phyloP scores from a whole-genome alignment of 2,329 filamentous ascomycete species.

The Ceratocystis variospora region DNA sequence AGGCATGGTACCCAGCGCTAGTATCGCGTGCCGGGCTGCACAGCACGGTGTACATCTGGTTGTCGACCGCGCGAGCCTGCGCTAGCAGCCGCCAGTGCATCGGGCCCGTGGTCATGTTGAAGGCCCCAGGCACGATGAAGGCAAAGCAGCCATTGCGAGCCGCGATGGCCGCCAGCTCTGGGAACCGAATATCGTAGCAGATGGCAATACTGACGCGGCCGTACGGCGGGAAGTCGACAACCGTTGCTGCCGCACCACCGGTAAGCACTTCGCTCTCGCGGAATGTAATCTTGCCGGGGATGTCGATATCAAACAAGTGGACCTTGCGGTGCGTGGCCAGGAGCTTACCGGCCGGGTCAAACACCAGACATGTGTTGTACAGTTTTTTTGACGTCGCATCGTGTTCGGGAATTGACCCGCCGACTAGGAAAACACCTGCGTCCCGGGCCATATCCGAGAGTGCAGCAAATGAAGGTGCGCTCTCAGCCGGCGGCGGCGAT shows the following conservation, averaged over 20 bases:
- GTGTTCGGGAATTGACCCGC: conserved; percentile 83
- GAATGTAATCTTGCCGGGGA: conserved; percentile 88
- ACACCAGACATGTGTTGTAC: conserved; percentile 84
- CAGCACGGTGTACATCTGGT: conserved; percentile 84
- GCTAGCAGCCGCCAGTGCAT: conserved; percentile 83
- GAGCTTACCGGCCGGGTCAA: conserved; percentile 62
- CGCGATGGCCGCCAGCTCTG: conserved; percentile 80
- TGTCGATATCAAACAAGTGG: conserved; percentile 95
- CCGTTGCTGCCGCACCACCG: conserved; percentile 70
- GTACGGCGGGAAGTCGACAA: conserved; percentile 78
- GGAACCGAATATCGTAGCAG: conserved; percentile 96
- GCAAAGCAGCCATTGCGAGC: conserved; percentile 76
- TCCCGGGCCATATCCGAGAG: conserved; percentile 68
- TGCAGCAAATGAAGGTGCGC: conserved; percentile 75
- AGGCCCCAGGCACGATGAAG: conserved; percentile 87
- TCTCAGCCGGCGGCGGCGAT: conserved; percentile 51
- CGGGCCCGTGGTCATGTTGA: conserved; percentile 85
- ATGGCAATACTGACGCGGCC: conserved; percentile 80
- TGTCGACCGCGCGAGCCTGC: conserved; percentile 74
- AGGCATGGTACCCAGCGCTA: conserved; percentile 69
- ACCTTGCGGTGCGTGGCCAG: conserved; percentile 86
- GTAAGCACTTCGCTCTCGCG: conserved; percentile 78
- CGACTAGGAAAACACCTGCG: conserved; percentile 67
- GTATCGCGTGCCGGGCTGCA: conserved; percentile 81
- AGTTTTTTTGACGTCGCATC: conserved; percentile 44